phyloP scores from a whole-genome alignment of 352 stramenopile species.

The Phytophthora fragariaefolia region DNA sequence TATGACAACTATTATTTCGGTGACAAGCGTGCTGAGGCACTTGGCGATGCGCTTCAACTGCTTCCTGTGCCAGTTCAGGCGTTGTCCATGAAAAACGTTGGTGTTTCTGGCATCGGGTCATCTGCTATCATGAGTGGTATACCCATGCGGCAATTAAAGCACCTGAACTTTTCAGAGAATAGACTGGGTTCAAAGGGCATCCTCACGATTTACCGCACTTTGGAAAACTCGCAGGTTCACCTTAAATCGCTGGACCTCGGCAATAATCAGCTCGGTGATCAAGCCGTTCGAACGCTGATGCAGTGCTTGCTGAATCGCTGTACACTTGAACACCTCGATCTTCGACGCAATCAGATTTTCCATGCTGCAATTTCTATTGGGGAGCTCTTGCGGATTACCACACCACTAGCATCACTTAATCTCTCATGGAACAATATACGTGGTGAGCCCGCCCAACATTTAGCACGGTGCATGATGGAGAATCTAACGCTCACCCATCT shows the following conservation, averaged over 20 bases:
- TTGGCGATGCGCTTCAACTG: constrained; percentile 65
- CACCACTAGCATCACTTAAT: constrained; percentile 61
- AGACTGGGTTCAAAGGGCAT: constrained; percentile 60
- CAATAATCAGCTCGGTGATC: constrained; percentile 79
- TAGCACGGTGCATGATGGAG: constrained; percentile 75
- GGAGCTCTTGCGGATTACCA: constrained; percentile 70
- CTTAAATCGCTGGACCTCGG: constrained; percentile 70
- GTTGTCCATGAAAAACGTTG: constrained; percentile 78
- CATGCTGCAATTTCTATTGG: constrained; percentile 61
- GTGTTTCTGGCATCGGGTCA: constrained; percentile 60
- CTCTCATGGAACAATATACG: constrained; percentile 84
- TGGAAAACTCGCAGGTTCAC: constrained; percentile 63
- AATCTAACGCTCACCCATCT: constrained; percentile 72
- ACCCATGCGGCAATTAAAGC: constrained; percentile 52
- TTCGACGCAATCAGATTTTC: constrained; percentile 73
- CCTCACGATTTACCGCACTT: constrained; percentile 58
- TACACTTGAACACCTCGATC: constrained; percentile 65
- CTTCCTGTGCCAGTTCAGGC: constrained; percentile 62
- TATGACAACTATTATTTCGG: constrained; percentile 86
- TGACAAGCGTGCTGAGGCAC: constrained; percentile 64
- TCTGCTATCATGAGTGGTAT: constrained; percentile 68
- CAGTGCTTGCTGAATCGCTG: constrained; percentile 75
- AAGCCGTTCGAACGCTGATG: constrained; percentile 58
- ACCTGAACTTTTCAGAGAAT: constrained; percentile 77
- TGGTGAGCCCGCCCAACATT: constrained; percentile 61